Conservation (phyloP, 2,329 filamentous ascomycete species). For the Cladosporium cucumerinum region DNA sequence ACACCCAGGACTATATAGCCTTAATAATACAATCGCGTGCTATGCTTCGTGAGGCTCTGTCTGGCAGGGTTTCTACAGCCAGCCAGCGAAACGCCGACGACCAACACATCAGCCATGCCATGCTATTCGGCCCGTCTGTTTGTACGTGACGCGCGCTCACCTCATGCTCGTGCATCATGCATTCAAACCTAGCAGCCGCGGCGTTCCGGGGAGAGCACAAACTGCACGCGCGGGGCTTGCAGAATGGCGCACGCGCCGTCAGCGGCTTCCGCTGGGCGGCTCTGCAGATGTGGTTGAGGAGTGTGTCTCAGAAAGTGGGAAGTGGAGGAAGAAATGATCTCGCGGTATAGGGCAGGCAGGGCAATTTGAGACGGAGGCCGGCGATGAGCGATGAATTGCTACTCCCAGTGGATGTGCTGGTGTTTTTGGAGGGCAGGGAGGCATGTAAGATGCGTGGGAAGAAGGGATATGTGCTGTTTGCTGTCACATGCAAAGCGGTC, state of each 20-base stretch:
- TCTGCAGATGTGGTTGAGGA: conserved; percentile 9
- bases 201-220: conserved; percentile 8
- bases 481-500: not conserved
- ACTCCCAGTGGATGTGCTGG: not conserved
- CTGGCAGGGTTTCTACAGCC: not conserved
- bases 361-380: not conserved
- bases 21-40: not conserved
- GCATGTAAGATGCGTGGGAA: too few relatives aligned
- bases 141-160: not conserved
- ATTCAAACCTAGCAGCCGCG: conserved; percentile 7
- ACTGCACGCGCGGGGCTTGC: not conserved
- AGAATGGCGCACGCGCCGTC: conserved; percentile 10
- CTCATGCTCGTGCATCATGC: conserved; percentile 3
- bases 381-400: not conserved
- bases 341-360: not conserved
- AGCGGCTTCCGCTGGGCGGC: conserved; percentile 12
- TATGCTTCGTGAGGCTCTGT: not conserved
- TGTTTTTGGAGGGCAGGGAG: too few relatives aligned
- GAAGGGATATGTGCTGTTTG: not conserved
- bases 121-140: conserved; percentile 4
- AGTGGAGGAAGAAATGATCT: not conserved
- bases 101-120: not conserved
- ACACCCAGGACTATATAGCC: not conserved
- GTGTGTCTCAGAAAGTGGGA: not conserved
- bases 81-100: not conserved